These are phyloP conservation scores for Grosmannia clavigera DNA, from an alignment of 2,329 filamentous ascomycete genomes.

Conservation along the genomic window DNA sequence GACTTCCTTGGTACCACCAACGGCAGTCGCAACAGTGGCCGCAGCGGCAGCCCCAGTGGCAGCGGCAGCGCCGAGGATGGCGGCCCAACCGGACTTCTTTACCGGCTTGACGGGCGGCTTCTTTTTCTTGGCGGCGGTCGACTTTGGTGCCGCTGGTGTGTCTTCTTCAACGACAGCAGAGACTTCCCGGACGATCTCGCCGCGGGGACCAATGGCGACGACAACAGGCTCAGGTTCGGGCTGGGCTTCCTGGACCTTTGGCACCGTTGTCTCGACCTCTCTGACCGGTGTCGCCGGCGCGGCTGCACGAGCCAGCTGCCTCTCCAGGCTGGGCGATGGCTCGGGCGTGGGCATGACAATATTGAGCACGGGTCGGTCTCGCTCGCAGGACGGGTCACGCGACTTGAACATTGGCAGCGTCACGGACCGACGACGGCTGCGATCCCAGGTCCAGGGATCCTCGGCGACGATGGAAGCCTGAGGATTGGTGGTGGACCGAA, in stretches of 20 bases:
- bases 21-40: background rate
- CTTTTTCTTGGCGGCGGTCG: background rate
- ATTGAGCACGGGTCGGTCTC: slow-evolving; percentile 46
- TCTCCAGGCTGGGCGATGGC: slow-evolving; percentile 36
- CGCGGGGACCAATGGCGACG: slow-evolving; percentile 18
- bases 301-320: slow-evolving; percentile 17
- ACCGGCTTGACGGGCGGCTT: slow-evolving; percentile 9
- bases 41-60: slow-evolving; percentile 19
- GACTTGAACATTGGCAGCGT: slow-evolving; percentile 26
- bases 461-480: slow-evolving; percentile 9
- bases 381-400: slow-evolving; percentile 41
- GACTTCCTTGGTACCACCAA: background rate
- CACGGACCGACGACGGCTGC: slow-evolving; percentile 7
- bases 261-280: background rate
- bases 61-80: slow-evolving; percentile 37
- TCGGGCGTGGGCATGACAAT: slow-evolving; percentile 48
- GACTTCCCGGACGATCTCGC: slow-evolving; percentile 26
- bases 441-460: too few species aligned
- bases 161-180: slow-evolving; percentile 10
- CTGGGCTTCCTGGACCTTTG: background rate
- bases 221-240: background rate
- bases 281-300: slow-evolving; percentile 1
- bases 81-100: slow-evolving; percentile 37
- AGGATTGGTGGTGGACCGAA: slow-evolving; percentile 14
- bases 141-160: slow-evolving; percentile 7